Evolutionary conservation across 768 basidiomycete genomes (phyloP).

Genomic region (Trametes elegans): DNA sequence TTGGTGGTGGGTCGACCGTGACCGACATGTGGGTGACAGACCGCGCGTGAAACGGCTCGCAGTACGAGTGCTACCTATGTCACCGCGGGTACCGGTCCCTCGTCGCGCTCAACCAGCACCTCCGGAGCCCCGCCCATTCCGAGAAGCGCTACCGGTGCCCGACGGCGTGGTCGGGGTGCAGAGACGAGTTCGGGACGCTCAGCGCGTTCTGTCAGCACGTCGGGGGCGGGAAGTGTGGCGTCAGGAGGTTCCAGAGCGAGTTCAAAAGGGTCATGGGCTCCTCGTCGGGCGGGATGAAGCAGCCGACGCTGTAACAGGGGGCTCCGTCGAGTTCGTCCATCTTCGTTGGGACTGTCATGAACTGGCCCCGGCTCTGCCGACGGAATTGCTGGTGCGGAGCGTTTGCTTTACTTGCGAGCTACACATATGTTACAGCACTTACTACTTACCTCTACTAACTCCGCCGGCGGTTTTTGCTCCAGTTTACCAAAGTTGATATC

Average conservation of each 20-base stretch:
- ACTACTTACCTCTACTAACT: no score
- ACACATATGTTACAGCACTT: no score
- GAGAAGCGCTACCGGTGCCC: constrained; percentile 57
- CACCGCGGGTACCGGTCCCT: constrained; percentile 42
- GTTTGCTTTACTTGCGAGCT: no score
- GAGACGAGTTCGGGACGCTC: constrained; percentile 43
- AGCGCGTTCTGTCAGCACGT: constrained; percentile 64
- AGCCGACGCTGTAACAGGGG: neutral
- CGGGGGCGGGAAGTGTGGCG: constrained; percentile 60
- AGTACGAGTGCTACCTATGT: constrained; percentile 68
- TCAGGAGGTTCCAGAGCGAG: constrained; percentile 43
- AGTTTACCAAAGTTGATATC: no score
- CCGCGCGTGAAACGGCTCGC: constrained; percentile 40
- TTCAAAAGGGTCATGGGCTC: constrained; percentile 38
- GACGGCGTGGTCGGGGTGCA: constrained; percentile 37
- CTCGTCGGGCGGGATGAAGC: neutral
- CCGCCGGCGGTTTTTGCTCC: no score
- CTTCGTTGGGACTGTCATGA: no score
- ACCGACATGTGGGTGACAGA: constrained; percentile 39
- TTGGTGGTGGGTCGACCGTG: neutral
- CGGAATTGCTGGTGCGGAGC: no score
- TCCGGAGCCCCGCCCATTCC: constrained; percentile 59
- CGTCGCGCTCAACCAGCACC: constrained; percentile 54
- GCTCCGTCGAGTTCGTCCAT: no score
- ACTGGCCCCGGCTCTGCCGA: no score